These are phyloP conservation scores for Suillus placidus DNA, from an alignment of 768 basidiomycete species.

Conservation along the genomic window DNA sequence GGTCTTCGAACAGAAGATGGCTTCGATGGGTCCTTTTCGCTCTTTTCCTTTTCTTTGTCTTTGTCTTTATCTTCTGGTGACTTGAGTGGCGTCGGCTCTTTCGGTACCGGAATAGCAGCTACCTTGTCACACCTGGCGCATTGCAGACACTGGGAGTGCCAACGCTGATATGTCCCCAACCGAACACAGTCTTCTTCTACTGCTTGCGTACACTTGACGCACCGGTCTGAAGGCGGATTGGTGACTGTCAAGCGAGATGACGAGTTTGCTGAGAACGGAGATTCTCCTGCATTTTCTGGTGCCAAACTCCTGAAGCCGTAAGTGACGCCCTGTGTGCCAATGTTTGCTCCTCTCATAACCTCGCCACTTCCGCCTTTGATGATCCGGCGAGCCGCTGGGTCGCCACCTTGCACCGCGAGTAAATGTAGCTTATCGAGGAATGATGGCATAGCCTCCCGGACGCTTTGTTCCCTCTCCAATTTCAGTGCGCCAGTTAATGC, in stretches of 20 bases:
- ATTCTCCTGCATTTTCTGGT: constrained; percentile 88
- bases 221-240: constrained; percentile 87
- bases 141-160: constrained; percentile 95
- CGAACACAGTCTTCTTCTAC: constrained; percentile 98
- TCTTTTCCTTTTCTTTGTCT: constrained; percentile 44
- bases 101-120: constrained; percentile 62
- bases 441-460: constrained; percentile 79
- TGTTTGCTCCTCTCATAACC: constrained; percentile 53
- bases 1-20: constrained; percentile 67
- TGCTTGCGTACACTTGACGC: constrained; percentile 83
- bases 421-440: constrained; percentile 94
- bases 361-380: constrained; percentile 78
- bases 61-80: constrained; percentile 57
- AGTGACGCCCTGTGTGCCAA: constrained; percentile 83
- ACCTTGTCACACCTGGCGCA: constrained; percentile 80
- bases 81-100: constrained; percentile 54
- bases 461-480: constrained; percentile 87
- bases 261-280: constrained; percentile 57
- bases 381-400: constrained; percentile 74
- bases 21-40: constrained; percentile 54
- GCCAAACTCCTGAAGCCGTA: constrained; percentile 94
- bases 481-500: constrained; percentile 95
- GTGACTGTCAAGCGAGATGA: constrained; percentile 56
- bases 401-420: constrained; percentile 83
- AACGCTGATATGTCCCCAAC: constrained; percentile 92